These are phyloP conservation scores for Trypanosoma mega DNA, from an alignment of 208 protist genomes.

Conservation along the genomic window DNA sequence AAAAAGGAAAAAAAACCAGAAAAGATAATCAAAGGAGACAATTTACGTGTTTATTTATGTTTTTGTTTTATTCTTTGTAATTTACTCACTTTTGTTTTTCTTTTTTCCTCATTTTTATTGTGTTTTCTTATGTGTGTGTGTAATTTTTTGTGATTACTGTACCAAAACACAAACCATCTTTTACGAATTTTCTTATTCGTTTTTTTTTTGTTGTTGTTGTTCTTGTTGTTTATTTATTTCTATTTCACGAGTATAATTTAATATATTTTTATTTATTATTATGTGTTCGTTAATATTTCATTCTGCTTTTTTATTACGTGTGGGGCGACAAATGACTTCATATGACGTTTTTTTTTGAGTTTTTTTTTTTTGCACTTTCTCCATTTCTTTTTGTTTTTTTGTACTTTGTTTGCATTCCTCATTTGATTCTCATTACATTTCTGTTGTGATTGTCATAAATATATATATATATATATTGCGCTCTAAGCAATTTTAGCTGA, in stretches of 20 bases:
- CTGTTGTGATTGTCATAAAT: slow-evolving; percentile 3
- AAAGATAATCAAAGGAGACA: too few relatives aligned
- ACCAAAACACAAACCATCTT: not conserved
- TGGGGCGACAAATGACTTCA: not conserved
- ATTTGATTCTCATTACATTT: slow-evolving; percentile 18
- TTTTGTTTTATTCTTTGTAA: slow-evolving; percentile 17
- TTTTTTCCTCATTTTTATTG: not conserved
- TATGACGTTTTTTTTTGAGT: not conserved
- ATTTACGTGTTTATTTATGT: slow-evolving; percentile 15
- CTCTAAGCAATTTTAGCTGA: too few relatives aligned
- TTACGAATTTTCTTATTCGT: slow-evolving; percentile 2
- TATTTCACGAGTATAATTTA: too few relatives aligned
- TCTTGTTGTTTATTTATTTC: slow-evolving; percentile 19
- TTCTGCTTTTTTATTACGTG: too few relatives aligned
- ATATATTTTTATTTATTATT: too few relatives aligned
- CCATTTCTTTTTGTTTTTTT: slow-evolving; percentile 4
- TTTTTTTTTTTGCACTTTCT: slow-evolving; percentile 8
- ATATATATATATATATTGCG: slow-evolving; percentile 1
- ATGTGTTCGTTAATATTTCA: too few relatives aligned
- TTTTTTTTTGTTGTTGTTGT: slow-evolving; percentile 17
- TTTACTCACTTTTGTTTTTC: slow-evolving; percentile 3
- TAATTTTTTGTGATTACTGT: slow-evolving; percentile 2
- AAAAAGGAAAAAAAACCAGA: not conserved
- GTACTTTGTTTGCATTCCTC: slow-evolving; percentile 1
- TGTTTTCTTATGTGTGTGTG: slow-evolving; percentile 2